Percentiles rank a stretch among this genome's conserved stretches.
Evolutionary conservation across 345 rosid genomes (phyloP).

Genomic region (Eucalyptus pauciflora): DNA sequence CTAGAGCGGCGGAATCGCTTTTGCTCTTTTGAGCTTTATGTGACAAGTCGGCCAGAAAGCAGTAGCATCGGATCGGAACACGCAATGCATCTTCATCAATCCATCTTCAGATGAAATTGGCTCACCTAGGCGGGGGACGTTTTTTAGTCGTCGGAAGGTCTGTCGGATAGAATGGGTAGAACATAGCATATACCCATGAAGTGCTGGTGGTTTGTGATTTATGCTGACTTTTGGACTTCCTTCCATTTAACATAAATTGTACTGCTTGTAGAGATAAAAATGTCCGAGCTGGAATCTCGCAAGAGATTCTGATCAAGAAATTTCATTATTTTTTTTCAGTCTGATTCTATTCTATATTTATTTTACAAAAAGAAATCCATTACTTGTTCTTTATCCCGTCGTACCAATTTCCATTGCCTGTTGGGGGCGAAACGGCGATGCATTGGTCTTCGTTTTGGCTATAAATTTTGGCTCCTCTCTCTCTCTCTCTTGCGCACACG

Average conservation of each 20-base stretch:
- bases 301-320: not conserved
- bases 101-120: not conserved
- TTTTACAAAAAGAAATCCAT: not conserved
- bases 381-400: not conserved
- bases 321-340: not conserved
- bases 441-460: not conserved
- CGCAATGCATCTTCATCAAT: not conserved
- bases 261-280: not conserved
- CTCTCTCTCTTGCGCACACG: not conserved
- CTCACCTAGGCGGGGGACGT: not conserved
- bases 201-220: not conserved
- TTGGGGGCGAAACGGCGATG: not conserved
- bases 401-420: not conserved
- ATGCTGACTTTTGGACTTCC: not conserved
- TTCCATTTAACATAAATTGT: not conserved
- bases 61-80: not conserved
- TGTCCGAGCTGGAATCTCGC: not conserved
- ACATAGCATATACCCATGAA: not conserved
- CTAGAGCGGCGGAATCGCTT: conserved; percentile 2
- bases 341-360: not conserved
- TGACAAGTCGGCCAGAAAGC: not conserved
- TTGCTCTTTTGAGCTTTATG: not conserved
- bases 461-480: not conserved
- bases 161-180: not conserved
- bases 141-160: not conserved